A percentile compares a stretch with the other conserved stretches of the same genome.
Evolutionary conservation across 495 filamentous ascomycete genomes (phyloP).

Genomic region (Neurospora cerealis): DNA sequence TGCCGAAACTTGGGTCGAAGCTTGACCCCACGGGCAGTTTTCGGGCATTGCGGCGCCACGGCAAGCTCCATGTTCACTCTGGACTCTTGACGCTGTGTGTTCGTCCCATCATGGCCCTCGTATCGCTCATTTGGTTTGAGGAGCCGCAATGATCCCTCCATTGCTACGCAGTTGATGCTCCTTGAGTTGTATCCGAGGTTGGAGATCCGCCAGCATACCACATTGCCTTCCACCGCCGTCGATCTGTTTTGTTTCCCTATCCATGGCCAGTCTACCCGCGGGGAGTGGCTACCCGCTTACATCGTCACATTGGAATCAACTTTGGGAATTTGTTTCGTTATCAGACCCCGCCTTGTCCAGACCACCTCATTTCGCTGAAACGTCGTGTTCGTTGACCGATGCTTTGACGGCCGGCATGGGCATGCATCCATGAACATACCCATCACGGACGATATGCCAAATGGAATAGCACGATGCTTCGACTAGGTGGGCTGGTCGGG

Average conservation of each 20-base stretch:
- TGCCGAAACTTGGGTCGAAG: neutral
- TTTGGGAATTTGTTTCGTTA: neutral
- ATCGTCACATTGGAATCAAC: neutral
- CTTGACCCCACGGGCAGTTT: neutral
- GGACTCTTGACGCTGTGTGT: neutral
- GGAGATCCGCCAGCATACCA: neutral
- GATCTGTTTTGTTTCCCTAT: neutral
- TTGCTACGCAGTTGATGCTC: neutral
- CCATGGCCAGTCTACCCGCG: neutral
- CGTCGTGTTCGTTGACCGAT: neutral
- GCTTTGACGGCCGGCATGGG: neutral
- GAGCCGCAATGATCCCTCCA: neutral
- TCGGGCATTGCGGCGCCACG: neutral
- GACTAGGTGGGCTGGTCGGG: neutral
- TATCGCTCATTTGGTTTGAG: neutral
- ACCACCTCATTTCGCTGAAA: conserved; percentile 16
- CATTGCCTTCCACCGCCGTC: neutral
- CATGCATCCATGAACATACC: neutral
- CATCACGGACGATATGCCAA: neutral
- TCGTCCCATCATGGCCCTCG: neutral
- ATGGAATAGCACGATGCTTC: neutral
- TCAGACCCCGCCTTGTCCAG: neutral
- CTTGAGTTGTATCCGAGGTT: neutral
- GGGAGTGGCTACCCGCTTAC: neutral
- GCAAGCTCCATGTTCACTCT: neutral